Evolutionary conservation across 371 early-diverging fungal genomes (phyloP).

Genomic region (Cokeromyces recurvatus): DNA sequence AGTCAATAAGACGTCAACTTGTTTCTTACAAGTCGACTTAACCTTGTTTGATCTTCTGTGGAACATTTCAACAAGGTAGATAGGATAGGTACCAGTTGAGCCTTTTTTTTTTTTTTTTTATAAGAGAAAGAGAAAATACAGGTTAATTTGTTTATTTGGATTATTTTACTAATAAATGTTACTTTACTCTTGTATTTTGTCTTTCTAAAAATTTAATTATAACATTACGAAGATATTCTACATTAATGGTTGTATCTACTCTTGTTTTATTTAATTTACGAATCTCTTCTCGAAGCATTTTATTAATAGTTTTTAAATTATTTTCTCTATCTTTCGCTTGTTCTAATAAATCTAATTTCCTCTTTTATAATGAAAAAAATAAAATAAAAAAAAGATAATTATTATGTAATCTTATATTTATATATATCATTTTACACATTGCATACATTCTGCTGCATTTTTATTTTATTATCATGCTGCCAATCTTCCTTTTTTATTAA

Average conservation of each 20-base stretch:
- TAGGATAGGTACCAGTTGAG: slow-evolving; percentile 31
- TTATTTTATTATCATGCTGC: too few species aligned
- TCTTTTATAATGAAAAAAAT: too few species aligned
- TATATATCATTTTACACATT: too few species aligned
- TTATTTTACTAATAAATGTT: too few species aligned
- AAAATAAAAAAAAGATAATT: too few species aligned
- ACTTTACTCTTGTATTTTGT: slow-evolving; percentile 58
- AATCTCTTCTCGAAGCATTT: slow-evolving; percentile 60
- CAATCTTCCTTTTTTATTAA: too few species aligned
- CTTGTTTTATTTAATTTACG: slow-evolving; percentile 30
- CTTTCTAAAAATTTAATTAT: slow-evolving; percentile 79
- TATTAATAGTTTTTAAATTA: slow-evolving; percentile 55
- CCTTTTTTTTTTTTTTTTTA: too few species aligned
- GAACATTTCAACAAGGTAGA: slow-evolving; percentile 30
- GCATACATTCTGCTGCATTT: too few species aligned
- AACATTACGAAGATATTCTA: slow-evolving; percentile 80
- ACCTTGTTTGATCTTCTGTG: slow-evolving; percentile 22
- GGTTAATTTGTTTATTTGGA: too few species aligned
- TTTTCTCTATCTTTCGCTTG: slow-evolving; percentile 53
- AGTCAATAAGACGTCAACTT: too few species aligned
- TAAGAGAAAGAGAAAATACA: neutral
- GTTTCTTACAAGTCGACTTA: slow-evolving; percentile 13
- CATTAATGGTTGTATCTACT: slow-evolving; percentile 47
- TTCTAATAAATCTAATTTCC: too few species aligned
- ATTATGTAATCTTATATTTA: too few species aligned